Base-by-base conservation (phyloP, 345 rosid genomes). In the Eucalyptus leucophloia region DNA sequence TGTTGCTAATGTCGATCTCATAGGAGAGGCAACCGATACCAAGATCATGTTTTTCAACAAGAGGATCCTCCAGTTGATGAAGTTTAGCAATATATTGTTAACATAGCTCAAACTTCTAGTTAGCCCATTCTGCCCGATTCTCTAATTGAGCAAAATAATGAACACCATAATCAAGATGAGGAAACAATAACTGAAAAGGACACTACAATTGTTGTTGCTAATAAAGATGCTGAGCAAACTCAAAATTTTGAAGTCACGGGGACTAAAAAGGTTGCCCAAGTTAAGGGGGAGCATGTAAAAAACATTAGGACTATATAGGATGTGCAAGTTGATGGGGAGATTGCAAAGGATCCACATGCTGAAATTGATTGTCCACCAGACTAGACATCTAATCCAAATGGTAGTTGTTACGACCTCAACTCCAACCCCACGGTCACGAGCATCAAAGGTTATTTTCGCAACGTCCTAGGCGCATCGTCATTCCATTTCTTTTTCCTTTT, bases 391-490 rank as follows among this genome's bases (percentile, higher is more conserved):
- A 53, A 19, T 53, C 56, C 56, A 53, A 53, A 53, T 53, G 10
- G 56, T 53, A 50, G 19, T 16, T 50, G 53, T 50, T 19, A 16
- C 3, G 1, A 50, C 53, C 53, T 50, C 3, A 50, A 50, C 19
- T 50, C 53, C 53, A 50, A 16, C 53, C 6, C 53, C 0, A 50
- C 8, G 53, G 53, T 50, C 8, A 50, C 7, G 7, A 50, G 53
- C 7, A 50, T 0, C 19, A 50, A 50, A 3, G 53, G 19, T 50
- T 50, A 50, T 50, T 50, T 50, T 50, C 1, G 19, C 53, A 16
- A 50, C 1, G 0, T 16, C 8, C 8, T 3, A 50, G 1, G 19
- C 3, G 0, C 2, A 19, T 49, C 8, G 3, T 50, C 53, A 0
- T 50, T 3, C 19, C 53, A 50, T 50, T 50, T 50, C 19, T 50